Conservation (phyloP, 2,329 filamentous ascomycete genomes). For the Aureobasidium leucospermi region DNA sequence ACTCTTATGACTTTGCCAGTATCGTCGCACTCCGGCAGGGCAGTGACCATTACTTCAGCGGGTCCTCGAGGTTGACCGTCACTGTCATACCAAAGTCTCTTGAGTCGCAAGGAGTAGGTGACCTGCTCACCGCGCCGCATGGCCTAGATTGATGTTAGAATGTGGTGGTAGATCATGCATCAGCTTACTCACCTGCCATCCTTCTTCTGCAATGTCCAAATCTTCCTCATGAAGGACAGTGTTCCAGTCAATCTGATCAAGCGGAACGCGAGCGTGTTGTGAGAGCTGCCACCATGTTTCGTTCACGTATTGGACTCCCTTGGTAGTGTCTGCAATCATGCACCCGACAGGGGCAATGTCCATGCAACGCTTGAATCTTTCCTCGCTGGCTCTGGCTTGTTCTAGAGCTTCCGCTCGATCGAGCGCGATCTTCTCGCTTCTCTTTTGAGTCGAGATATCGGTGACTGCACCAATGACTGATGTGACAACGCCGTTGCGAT, state of each 20-base stretch:
- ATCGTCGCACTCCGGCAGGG: slow-evolving; percentile 26
- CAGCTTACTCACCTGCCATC: slow-evolving; percentile 25
- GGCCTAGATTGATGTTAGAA: neutral
- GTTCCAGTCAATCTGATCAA: slow-evolving; percentile 24
- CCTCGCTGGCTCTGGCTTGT: slow-evolving; percentile 32
- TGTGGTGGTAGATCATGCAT: neutral
- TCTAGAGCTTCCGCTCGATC: slow-evolving; percentile 33
- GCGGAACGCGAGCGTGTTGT: neutral
- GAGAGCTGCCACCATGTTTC: slow-evolving; percentile 12
- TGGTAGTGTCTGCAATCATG: slow-evolving; percentile 21
- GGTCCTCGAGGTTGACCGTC: slow-evolving; percentile 16
- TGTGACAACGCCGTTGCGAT: slow-evolving; percentile 5
- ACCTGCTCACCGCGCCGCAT: slow-evolving; percentile 14
- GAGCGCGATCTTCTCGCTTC: slow-evolving; percentile 28
- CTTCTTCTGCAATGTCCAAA: slow-evolving; percentile 23
- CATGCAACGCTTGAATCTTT: slow-evolving; percentile 19
- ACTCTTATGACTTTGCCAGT: slow-evolving; percentile 23
- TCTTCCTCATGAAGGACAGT: slow-evolving; percentile 24
- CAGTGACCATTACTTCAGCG: slow-evolving; percentile 26
- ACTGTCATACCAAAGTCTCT: slow-evolving; percentile 26
- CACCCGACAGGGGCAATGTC: slow-evolving; percentile 30
- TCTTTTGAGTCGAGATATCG: slow-evolving; percentile 21
- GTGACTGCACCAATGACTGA: slow-evolving; percentile 20
- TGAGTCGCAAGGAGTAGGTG: slow-evolving; percentile 31
- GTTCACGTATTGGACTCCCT: slow-evolving; percentile 8